Evolutionary conservation across 2,329 filamentous ascomycete species (phyloP).

Genomic region (Onygenales sp.): DNA sequence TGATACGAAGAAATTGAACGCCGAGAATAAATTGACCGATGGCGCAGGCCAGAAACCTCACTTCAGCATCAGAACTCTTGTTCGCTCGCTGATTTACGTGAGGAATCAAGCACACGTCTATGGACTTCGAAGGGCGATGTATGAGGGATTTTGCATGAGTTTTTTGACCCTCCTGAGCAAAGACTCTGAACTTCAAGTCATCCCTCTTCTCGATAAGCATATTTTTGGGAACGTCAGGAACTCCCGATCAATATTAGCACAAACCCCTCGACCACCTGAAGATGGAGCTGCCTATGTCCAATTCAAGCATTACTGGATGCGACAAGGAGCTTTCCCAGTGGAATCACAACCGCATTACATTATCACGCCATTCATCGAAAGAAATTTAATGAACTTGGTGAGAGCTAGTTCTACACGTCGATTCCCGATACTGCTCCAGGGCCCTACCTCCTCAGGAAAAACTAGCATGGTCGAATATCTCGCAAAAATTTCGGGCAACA

Average conservation of each 20-base stretch:
- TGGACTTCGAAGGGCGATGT: conserved; percentile 74
- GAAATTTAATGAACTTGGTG: conserved; percentile 89
- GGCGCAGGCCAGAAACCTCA: conserved; percentile 93
- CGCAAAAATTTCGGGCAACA: conserved; percentile 92
- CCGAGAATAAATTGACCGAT: conserved; percentile 79
- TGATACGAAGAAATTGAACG: conserved; percentile 71
- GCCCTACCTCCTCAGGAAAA: conserved; percentile 93
- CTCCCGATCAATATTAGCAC: conserved; percentile 62
- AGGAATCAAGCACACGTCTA: conserved; percentile 75
- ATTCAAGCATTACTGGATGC: conserved; percentile 86
- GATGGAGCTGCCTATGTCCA: conserved; percentile 72
- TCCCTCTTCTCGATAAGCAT: conserved; percentile 71
- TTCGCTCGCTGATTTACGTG: conserved; percentile 80
- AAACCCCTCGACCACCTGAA: conserved; percentile 65
- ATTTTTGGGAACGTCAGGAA: conserved; percentile 64
- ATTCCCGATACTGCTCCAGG: conserved; percentile 91
- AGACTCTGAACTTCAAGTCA: conserved; percentile 68
- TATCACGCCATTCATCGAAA: conserved; percentile 87
- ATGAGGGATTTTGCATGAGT: conserved; percentile 96
- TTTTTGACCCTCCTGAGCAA: conserved; percentile 83
- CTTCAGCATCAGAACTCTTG: conserved; percentile 91
- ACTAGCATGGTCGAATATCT: conserved; percentile 99
- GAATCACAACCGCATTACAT: conserved; percentile 84
- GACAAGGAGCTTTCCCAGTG: conserved; percentile 58
- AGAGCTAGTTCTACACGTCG: conserved; percentile 83